Conservation (phyloP, 2,329 filamentous ascomycete genomes). For the Teratosphaeria gauchensis region DNA sequence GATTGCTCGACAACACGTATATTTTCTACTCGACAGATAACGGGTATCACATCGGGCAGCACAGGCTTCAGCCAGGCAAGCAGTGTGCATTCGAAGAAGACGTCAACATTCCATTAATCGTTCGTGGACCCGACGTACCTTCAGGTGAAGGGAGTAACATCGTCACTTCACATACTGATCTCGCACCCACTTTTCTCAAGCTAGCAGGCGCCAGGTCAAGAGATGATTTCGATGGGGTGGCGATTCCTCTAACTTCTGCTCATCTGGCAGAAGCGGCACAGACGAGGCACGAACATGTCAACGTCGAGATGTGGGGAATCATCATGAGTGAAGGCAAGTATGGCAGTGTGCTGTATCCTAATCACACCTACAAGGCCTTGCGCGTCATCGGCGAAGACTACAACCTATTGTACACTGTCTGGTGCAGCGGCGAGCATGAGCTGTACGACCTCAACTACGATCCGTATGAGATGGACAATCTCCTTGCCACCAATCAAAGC, state of each 20-base stretch:
- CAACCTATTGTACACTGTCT: conserved; percentile 56
- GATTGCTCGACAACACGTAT: conserved; percentile 40
- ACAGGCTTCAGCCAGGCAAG: conserved; percentile 32
- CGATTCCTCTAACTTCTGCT: conserved; percentile 23
- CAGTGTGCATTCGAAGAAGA: conserved; percentile 31
- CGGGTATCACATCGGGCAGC: conserved; percentile 28
- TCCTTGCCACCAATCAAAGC: background rate
- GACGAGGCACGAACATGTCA: conserved; percentile 25
- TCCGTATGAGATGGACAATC: conserved; percentile 16
- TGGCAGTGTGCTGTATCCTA: conserved; percentile 16
- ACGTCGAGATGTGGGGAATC: conserved; percentile 35
- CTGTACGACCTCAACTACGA: conserved; percentile 43
- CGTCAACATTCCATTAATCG: conserved; percentile 31
- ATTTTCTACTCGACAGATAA: conserved; percentile 33
- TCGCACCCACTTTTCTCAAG: conserved; percentile 29
- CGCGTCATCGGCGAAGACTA: conserved; percentile 32
- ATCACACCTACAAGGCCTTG: conserved; percentile 25
- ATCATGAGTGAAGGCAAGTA: conserved; percentile 24
- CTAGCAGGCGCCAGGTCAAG: conserved; percentile 21
- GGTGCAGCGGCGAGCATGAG: conserved; percentile 60
- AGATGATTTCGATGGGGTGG: conserved; percentile 27
- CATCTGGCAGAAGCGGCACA: conserved; percentile 4
- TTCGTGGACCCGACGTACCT: conserved; percentile 29
- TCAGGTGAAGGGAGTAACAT: conserved; percentile 19
- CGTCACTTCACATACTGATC: conserved; percentile 31